A percentile compares a stretch with the other conserved stretches of the same genome.
These are phyloP conservation scores for Pichia sp. DNA, from an alignment of 1,139 yeast species.

Conservation along the genomic window DNA sequence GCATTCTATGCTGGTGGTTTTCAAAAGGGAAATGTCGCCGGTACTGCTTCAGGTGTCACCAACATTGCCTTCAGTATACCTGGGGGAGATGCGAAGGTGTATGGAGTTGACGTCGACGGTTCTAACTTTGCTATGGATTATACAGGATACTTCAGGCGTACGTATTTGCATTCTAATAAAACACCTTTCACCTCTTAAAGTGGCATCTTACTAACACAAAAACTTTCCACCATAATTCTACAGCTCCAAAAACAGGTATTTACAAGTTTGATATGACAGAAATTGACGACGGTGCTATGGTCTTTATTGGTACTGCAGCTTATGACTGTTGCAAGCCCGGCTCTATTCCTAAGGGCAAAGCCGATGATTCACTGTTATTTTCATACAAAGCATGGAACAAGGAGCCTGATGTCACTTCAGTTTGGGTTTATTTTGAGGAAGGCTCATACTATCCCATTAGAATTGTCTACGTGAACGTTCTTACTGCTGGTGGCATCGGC, in stretches of 20 bases:
- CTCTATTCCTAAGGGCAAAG: conserved; percentile 4
- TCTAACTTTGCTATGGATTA: conserved; percentile 10
- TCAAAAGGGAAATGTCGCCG: neutral
- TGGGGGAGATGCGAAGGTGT: conserved; percentile 1
- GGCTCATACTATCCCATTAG: conserved; percentile 15
- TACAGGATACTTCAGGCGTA: conserved; percentile 11
- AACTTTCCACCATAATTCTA: neutral
- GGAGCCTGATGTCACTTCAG: neutral
- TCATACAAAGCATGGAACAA: conserved; percentile 5
- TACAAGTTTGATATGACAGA: conserved; percentile 17
- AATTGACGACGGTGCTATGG: conserved; percentile 24
- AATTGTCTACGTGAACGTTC: conserved; percentile 10
- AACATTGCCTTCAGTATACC: conserved; percentile 4
- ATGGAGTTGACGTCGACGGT: conserved; percentile 2
- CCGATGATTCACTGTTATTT: conserved; percentile 3
- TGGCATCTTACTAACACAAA: neutral
- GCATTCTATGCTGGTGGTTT: conserved; percentile 7
- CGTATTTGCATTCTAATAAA: conserved; percentile 1
- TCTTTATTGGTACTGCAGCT: conserved; percentile 23
- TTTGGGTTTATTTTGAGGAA: conserved; percentile 6
- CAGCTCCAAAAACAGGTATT: conserved; percentile 20
- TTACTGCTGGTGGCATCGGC: conserved; percentile 9
- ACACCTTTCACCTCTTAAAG: neutral
- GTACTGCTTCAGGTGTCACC: conserved; percentile 2
- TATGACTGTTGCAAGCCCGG: conserved; percentile 25